Evolutionary conservation across 768 basidiomycete species (phyloP), one percentile per base, ranked within the genome.

Genomic region (Ephemerocybe angulata): DNA sequence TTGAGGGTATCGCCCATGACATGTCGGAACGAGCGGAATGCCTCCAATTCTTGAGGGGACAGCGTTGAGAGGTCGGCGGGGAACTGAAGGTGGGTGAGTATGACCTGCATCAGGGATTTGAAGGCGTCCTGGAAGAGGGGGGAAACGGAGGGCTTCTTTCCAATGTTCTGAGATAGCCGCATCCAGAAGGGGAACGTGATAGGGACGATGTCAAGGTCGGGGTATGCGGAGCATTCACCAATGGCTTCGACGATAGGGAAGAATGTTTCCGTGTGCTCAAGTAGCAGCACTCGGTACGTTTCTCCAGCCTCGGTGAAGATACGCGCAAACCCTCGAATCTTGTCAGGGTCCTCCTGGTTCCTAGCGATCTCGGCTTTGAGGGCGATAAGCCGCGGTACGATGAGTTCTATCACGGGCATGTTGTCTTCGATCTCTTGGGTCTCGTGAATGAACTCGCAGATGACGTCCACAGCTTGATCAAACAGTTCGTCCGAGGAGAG

Each of bases 111-210:
- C 22, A 99, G 85, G 1, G 83, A 76, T 62, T 81, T 83, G 76
- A 91, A 98, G 24, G 94, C 88, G 50, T 92, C 85, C 43, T 85
- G 62, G 63, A 98, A 88, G 37, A 90, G 75, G n/a, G 85, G 85
- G 0, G 87, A 78, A 12, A 91, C 81, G 0, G 83, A 79, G 0
- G 82, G 70, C 60, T 79, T 84, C 72, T 93, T 94, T 50, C 87
- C 86, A 24, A 98, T 84, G 52, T 83, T 86, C 64, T 91, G 88
- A n/a, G 94, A 89, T 31, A 99, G 86, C 17, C 90, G 87, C 85
- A 93, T 94, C 97, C 97, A 99, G 78, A 99, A 98, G 27, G 88
- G 86, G 76, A 98, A 98, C 11, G 97, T 98, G 70, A 98, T 95
- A 3, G 89, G 91, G 27, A 97, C 95, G 64, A 98, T 90, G 65